phyloP scores from a whole-genome alignment of 2,329 filamentous ascomycete genomes.

The Xylariales sp. region DNA sequence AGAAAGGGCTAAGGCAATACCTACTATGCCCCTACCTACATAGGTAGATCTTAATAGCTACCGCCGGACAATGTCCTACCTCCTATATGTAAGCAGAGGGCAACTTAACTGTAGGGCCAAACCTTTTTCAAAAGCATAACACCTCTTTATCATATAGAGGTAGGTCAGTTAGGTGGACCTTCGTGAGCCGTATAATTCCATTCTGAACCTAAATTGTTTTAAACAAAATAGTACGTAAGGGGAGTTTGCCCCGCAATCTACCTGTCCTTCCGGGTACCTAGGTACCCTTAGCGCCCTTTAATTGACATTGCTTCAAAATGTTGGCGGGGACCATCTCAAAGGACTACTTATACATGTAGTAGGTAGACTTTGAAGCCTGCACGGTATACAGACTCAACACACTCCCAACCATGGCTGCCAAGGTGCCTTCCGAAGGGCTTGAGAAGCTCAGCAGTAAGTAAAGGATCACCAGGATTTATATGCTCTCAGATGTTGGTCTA shows the following conservation, averaged over 20 bases:
- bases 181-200: not conserved
- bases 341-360: constrained; percentile 1
- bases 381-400: constrained; percentile 2
- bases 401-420: constrained; percentile 54
- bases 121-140: too few relatives aligned
- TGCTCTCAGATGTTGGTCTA: constrained; percentile 56
- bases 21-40: too few relatives aligned
- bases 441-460: constrained; percentile 55
- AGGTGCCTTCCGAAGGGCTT: constrained; percentile 55
- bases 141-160: too few relatives aligned
- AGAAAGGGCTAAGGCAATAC: too few relatives aligned
- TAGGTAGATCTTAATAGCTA: too few relatives aligned
- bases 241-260: not conserved
- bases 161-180: too few relatives aligned
- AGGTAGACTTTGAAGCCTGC: not conserved
- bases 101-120: too few relatives aligned
- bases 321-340: constrained; percentile 30
- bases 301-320: constrained; percentile 29
- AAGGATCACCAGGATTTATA: constrained; percentile 21
- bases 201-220: not conserved
- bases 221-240: not conserved
- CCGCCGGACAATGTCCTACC: too few relatives aligned
- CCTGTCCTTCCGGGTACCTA: not conserved
- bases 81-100: too few relatives aligned
- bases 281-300: constrained; percentile 16